Conservation (phyloP, 768 basidiomycete genomes). For the Dioszegia hungarica region DNA sequence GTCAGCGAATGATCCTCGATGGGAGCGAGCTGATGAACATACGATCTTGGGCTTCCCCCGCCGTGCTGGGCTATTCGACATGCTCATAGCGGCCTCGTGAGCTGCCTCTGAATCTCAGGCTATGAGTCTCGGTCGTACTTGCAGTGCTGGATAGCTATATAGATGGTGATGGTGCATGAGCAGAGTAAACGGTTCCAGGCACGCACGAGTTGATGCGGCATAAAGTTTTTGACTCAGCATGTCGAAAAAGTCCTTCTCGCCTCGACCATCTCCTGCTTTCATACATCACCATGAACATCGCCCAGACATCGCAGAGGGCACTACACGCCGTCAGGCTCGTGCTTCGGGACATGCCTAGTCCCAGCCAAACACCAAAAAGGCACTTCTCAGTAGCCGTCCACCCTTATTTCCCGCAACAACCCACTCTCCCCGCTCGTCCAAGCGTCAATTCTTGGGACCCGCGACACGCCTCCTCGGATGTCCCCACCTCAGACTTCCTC, state of each 20-base stretch:
- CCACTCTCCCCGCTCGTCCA: background rate
- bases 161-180: background rate
- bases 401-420: background rate
- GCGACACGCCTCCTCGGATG: constrained; percentile 4
- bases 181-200: background rate
- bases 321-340: constrained; percentile 1
- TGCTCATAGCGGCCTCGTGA: constrained; percentile 21
- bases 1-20: background rate
- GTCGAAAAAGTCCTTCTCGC: background rate
- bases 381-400: constrained; percentile 2
- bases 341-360: background rate
- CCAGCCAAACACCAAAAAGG: background rate
- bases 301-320: background rate
- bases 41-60: constrained; percentile 40
- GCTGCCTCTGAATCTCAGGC: background rate
- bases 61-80: constrained; percentile 30
- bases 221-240: background rate
- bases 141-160: background rate
- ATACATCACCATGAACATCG: background rate
- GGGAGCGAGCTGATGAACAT: background rate
- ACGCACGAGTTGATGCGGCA: background rate
- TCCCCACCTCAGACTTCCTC: constrained; percentile 17
- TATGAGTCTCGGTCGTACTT: background rate
- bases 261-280: background rate
- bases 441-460: background rate